Evolutionary conservation across 345 rosid genomes (phyloP).

Genomic region (Laguncularia racemosa): DNA sequence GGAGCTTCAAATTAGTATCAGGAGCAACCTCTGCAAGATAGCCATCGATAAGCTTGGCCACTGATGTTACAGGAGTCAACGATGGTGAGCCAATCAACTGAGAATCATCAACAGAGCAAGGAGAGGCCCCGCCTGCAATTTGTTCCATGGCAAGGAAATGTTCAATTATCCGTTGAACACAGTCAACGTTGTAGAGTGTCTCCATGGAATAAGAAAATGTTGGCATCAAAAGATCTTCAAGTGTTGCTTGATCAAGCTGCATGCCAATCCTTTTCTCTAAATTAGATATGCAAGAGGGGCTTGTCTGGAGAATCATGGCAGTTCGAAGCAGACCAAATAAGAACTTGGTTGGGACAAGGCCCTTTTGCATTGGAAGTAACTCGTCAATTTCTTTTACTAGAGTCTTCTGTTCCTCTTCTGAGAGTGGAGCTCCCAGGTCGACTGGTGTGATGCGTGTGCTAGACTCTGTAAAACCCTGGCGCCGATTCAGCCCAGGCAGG

Average conservation of each 20-base stretch:
- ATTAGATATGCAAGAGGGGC: constrained; percentile 51
- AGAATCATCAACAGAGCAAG: constrained; percentile 70
- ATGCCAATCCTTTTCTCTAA: constrained; percentile 84
- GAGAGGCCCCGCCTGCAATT: constrained; percentile 75
- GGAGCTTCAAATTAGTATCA: constrained; percentile 85
- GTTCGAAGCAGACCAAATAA: constrained; percentile 80
- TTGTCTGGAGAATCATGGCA: constrained; percentile 67
- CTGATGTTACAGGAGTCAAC: constrained; percentile 69
- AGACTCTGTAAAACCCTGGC: constrained; percentile 54
- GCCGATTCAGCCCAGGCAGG: constrained; percentile 79
- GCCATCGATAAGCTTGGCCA: constrained; percentile 94
- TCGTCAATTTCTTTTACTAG: constrained; percentile 69
- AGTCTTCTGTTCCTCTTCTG: constrained; percentile 81
- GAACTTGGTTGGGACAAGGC: constrained; percentile 70
- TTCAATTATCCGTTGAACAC: constrained; percentile 74
- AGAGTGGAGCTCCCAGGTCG: constrained; percentile 43
- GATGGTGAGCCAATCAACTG: constrained; percentile 81
- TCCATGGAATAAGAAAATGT: constrained; percentile 80
- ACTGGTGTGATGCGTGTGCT: constrained; percentile 53
- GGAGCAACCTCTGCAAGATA: constrained; percentile 98
- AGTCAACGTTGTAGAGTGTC: constrained; percentile 86
- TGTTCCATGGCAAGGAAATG: constrained; percentile 85
- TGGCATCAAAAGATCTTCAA: constrained; percentile 96
- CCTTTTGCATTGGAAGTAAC: constrained; percentile 73
- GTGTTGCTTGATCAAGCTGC: constrained; percentile 93